Percentiles rank a stretch among this genome's conserved stretches.
Conservation (phyloP, 2,329 filamentous ascomycete genomes). For the Thielaviopsis cerberus region DNA sequence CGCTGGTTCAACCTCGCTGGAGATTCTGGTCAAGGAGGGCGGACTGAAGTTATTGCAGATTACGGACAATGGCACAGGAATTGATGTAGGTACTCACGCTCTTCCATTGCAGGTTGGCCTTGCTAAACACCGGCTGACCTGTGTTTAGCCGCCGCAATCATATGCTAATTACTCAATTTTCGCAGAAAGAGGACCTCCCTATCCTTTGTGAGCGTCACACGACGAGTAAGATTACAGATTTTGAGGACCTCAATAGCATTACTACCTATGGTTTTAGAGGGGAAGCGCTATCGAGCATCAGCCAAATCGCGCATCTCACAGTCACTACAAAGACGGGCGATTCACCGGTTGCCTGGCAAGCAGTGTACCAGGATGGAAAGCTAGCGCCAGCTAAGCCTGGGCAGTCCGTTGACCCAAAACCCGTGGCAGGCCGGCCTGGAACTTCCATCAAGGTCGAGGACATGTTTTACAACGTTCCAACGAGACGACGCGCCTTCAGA, state of each 20-base stretch:
- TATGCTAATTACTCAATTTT: constrained; percentile 14
- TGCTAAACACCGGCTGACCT: background rate
- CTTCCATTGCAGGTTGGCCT: no score
- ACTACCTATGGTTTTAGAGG: constrained; percentile 95
- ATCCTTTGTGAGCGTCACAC: constrained; percentile 94
- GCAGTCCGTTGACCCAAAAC: constrained; percentile 68
- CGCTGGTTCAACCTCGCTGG: constrained; percentile 79
- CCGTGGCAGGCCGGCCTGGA: constrained; percentile 68
- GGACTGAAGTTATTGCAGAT: constrained; percentile 91
- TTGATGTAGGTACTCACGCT: constrained; percentile 69
- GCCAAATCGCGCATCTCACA: constrained; percentile 87
- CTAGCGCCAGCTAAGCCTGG: constrained; percentile 72
- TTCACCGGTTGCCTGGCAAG: constrained; percentile 76
- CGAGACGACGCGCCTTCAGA: constrained; percentile 70
- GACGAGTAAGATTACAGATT: constrained; percentile 83
- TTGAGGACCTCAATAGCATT: constrained; percentile 80
- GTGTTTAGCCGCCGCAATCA: no score
- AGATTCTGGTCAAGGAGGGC: constrained; percentile 85
- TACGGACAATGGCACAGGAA: constrained; percentile 90
- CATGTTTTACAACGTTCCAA: constrained; percentile 90
- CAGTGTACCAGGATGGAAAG: constrained; percentile 68
- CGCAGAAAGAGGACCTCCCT: constrained; percentile 71
- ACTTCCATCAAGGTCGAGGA: constrained; percentile 96
- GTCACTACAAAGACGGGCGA: constrained; percentile 87
- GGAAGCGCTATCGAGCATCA: constrained; percentile 91